These are phyloP conservation scores for Clarireedia paspali DNA, from an alignment of 2,329 filamentous ascomycete species.

Conservation along the genomic window DNA sequence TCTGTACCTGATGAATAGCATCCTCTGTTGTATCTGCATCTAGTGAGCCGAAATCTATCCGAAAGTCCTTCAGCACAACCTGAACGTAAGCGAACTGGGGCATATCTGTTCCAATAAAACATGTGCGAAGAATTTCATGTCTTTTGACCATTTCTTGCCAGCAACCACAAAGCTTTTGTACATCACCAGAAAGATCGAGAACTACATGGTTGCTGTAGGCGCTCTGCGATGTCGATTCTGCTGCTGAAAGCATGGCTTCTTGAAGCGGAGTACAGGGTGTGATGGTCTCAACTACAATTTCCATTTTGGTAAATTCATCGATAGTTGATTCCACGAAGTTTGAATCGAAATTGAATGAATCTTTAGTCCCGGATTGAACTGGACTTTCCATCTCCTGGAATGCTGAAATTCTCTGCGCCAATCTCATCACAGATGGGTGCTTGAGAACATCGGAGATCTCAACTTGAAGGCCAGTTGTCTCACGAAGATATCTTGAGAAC, in stretches of 20 bases:
- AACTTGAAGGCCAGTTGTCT: conserved; percentile 38
- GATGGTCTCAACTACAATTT: conserved; percentile 42
- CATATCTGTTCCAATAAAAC: conserved; percentile 60
- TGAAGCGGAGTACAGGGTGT: conserved; percentile 82
- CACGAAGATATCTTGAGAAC: conserved; percentile 51
- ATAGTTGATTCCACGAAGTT: conserved; percentile 16
- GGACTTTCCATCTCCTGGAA: neutral
- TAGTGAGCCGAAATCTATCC: conserved; percentile 17
- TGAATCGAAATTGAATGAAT: conserved; percentile 21
- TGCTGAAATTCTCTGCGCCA: conserved; percentile 37
- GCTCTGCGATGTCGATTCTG: conserved; percentile 33
- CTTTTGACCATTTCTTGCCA: conserved; percentile 58
- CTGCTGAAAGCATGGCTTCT: conserved; percentile 72
- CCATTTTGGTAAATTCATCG: conserved; percentile 13
- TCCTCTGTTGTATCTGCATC: neutral
- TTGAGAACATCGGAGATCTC: conserved; percentile 64
- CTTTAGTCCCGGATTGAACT: neutral
- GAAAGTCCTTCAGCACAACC: conserved; percentile 49
- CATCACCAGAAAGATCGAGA: conserved; percentile 48
- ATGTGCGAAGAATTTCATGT: conserved; percentile 72
- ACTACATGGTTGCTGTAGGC: conserved; percentile 69
- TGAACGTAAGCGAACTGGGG: conserved; percentile 60
- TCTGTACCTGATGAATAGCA: neutral
- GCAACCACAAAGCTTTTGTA: conserved; percentile 42
- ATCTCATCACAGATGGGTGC: conserved; percentile 55